Percentiles rank a stretch among this genome's conserved stretches.
Conservation (phyloP, 2,329 filamentous ascomycete genomes). For the Fusarium miscanthi region DNA sequence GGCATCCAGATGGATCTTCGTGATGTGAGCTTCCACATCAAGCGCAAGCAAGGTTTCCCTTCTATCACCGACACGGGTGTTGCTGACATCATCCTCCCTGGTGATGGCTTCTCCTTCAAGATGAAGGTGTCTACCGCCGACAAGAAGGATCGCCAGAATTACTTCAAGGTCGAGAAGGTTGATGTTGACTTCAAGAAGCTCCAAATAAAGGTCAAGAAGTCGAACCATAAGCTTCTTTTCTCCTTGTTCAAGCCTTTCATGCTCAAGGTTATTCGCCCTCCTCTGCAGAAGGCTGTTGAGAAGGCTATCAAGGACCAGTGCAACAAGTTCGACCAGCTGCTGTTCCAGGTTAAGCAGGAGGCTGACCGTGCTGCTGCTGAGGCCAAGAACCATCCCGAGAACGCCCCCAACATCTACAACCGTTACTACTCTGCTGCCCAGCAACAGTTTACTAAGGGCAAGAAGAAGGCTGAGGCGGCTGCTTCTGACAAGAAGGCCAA, state of each 20-base stretch:
- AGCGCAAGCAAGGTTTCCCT: slow-evolving; percentile 94
- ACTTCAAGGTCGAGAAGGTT: slow-evolving; percentile 95
- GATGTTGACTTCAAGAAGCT: slow-evolving; percentile 84
- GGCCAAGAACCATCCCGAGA: slow-evolving; percentile 68
- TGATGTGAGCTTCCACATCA: slow-evolving; percentile 94
- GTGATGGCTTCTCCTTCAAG: slow-evolving; percentile 90
- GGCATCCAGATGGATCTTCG: slow-evolving; percentile 93
- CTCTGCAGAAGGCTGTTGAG: slow-evolving; percentile 87
- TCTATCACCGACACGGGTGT: slow-evolving; percentile 87
- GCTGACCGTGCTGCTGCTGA: slow-evolving; percentile 78
- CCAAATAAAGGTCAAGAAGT: slow-evolving; percentile 91
- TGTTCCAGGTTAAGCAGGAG: slow-evolving; percentile 84
- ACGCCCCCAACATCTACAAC: slow-evolving; percentile 84
- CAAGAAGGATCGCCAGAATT: slow-evolving; percentile 78
- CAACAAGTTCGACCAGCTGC: slow-evolving; percentile 76
- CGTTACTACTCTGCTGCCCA: slow-evolving; percentile 83
- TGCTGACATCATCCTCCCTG: slow-evolving; percentile 87
- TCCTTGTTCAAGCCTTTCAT: slow-evolving; percentile 86
- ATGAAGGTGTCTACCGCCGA: slow-evolving; percentile 87
- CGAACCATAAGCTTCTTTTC: slow-evolving; percentile 94
- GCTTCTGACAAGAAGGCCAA: slow-evolving; percentile 75
- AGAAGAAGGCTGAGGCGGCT: slow-evolving; percentile 76
- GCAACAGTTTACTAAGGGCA: slow-evolving; percentile 77
- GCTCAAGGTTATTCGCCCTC: slow-evolving; percentile 84
- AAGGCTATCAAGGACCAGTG: slow-evolving; percentile 89